phyloP scores from a whole-genome alignment of 2,329 filamentous ascomycete genomes.

The Bertia moriformis region DNA sequence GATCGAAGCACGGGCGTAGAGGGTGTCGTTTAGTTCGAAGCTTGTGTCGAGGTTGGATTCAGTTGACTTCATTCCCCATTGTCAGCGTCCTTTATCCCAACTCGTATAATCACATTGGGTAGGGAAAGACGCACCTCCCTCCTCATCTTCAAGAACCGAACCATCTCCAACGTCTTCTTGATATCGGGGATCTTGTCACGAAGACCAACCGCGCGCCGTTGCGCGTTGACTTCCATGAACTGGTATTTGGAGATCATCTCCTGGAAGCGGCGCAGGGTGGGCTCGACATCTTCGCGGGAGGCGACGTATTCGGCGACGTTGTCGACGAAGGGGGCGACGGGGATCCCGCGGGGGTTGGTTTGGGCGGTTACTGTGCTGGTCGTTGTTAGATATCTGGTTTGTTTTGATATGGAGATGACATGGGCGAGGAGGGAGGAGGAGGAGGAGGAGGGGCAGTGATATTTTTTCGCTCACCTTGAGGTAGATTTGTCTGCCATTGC shows the following conservation, averaged over 20 bases:
- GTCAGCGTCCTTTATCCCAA: not conserved
- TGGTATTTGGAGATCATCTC: constrained; percentile 59
- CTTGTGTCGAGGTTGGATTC: constrained; percentile 37
- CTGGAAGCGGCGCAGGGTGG: constrained; percentile 38
- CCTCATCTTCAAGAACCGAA: constrained; percentile 40
- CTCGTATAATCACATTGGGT: no score
- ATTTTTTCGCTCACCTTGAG: not conserved
- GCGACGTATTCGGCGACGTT: constrained; percentile 41
- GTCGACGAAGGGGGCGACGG: constrained; percentile 37
- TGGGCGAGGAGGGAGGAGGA: not conserved
- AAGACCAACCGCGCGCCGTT: constrained; percentile 41
- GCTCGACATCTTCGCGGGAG: constrained; percentile 35
- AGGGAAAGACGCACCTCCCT: constrained; percentile 17
- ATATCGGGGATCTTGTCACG: constrained; percentile 58
- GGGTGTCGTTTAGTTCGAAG: constrained; percentile 56
- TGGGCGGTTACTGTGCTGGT: constrained; percentile 7
- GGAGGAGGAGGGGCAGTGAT: not conserved
- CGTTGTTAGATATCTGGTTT: not conserved
- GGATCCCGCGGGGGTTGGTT: constrained; percentile 39
- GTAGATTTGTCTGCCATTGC: not conserved
- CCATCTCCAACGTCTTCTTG: constrained; percentile 52
- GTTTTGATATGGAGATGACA: not conserved
- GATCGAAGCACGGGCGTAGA: constrained; percentile 51
- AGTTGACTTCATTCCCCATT: not conserved
- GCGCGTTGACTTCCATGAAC: constrained; percentile 57